phyloP scores from a whole-genome alignment of 495 filamentous ascomycete genomes.

The Copromyces sp. region DNA sequence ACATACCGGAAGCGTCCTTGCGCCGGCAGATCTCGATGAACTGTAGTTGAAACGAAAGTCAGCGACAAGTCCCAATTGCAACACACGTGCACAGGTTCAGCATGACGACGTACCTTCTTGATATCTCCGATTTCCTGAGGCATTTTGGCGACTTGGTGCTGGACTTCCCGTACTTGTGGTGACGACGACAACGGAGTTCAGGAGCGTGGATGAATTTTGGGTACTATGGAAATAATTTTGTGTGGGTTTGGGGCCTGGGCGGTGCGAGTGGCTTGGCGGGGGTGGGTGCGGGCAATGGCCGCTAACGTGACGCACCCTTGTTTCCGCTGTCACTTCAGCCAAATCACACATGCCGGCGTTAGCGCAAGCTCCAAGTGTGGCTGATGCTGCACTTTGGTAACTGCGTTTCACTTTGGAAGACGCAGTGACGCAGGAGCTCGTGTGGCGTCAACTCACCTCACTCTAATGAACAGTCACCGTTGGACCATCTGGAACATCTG shows the following conservation, averaged over 20 bases:
- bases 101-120: slow-evolving; percentile 51
- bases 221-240: slow-evolving; percentile 20
- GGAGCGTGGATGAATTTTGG: slow-evolving; percentile 21
- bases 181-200: slow-evolving; percentile 19
- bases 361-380: slow-evolving; percentile 2
- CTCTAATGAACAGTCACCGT: neutral
- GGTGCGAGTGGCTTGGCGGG: slow-evolving; percentile 4
- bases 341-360: neutral
- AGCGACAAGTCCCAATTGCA: slow-evolving; percentile 8
- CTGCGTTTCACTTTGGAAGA: slow-evolving; percentile 2
- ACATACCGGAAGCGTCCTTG: slow-evolving; percentile 94
- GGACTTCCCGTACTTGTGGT: slow-evolving; percentile 19
- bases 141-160: slow-evolving; percentile 53
- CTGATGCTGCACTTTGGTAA: slow-evolving; percentile 4
- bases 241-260: slow-evolving; percentile 18
- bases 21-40: slow-evolving; percentile 99
- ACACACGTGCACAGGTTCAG: neutral
- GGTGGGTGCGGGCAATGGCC: neutral
- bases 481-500: neutral
- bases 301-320: neutral
- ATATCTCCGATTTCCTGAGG: slow-evolving; percentile 97
- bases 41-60: slow-evolving; percentile 35
- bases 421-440: neutral
- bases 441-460: neutral
- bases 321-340: neutral